Base-by-base conservation (phyloP, 768 basidiomycete species). In the Macrocybe gigantea region DNA sequence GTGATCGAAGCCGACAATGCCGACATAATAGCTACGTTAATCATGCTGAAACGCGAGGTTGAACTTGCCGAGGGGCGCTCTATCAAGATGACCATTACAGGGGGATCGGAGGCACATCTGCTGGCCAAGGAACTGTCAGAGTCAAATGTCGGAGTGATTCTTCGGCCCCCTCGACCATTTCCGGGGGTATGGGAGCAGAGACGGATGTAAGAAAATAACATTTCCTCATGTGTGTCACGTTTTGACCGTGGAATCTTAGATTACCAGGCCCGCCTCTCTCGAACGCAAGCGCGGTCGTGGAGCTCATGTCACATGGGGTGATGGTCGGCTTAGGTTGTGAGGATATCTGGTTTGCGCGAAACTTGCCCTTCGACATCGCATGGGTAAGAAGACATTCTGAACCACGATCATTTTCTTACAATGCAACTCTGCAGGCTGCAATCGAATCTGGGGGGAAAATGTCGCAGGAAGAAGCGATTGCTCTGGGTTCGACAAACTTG, bases 11-110 rank as follows among this genome's bases (percentile, higher is more conserved):
- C 79, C 2, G 70, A 85, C 53, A 90, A 73, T 55, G 91, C 88
- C 4, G 93, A 94, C 62, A 70, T 87, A 44, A 93, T 94, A 52
- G 88, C 86, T 1, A 80, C 85, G 0, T 64, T 94, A 33, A 70
- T 94, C 38, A 61, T 74, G 22, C 70, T 95, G 48, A 88, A 88
- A 64, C 66, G 67, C 45, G 79, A 88, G 55, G 67, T 84, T 1
- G 82, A 86, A 56, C 49, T 60, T 8, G 63, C 58, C 33, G 78
- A 65, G 12, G 63, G 67, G n/a, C 61, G 55, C 1, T 55, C 58
- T 6, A 71, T 88, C 41, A 73, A 67, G 49, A 53, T 87, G 60
- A 82, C 83, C 3, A 78, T 91, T 52, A 70, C 77, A 9, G 84
- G 85, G 15, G 87, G 71, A 3, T 59, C 77, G 0, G 85, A 90